Base-by-base conservation (phyloP, 2,329 filamentous ascomycete genomes). In the Aschersonia sp. region DNA sequence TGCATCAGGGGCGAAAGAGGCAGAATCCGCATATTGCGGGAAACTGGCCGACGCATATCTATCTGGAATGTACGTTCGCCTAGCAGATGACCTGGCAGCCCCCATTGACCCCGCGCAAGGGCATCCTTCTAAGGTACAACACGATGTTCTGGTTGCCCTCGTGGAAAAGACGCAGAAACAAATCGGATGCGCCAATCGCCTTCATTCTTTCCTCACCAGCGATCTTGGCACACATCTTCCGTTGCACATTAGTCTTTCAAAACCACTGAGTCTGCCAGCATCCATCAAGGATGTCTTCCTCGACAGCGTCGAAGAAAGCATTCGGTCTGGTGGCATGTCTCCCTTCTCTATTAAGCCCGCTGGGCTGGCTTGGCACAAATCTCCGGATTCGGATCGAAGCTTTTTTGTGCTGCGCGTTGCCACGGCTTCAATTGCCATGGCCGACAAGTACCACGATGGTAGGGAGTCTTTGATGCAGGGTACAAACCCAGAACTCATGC, bases 1-100 rank as follows among this genome's bases (percentile, higher is more conserved):
- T 97, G 49, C 92, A 98, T 63, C 84, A 83, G 33, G 92, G 92
- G 47, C 81, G 90, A 43, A 87, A 82, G 60, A 78, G 92, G 42
- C 76, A 83, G 49, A 85, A 80, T 45, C 89, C 90, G 30, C 92
- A 98, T 64, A 71, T 90, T 30, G 78, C 81, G 50, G 92, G 92
- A 51, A 87, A 88, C 63, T 98, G 92, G 92, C 87, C 90, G 1
- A 87, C 82, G 35, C 90, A 97, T 65, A 62, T 97, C 43, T 97
- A 94, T 63, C 71, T 95, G 49, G 90, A 97, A 68, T 98, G 92
- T 94, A 72, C 66, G 80, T 69, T 30, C 37, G 39, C 37, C 35
- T 8, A 8, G 3, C 12, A 37, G 35, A 37, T 12, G 35, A 8
- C 35, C 35, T 39, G 31, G 43, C 46, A 46, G 35, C 43, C 42